Evolutionary conservation across 2,329 filamentous ascomycete genomes (phyloP).

Genomic region (Tolypocladium endophyticum): DNA sequence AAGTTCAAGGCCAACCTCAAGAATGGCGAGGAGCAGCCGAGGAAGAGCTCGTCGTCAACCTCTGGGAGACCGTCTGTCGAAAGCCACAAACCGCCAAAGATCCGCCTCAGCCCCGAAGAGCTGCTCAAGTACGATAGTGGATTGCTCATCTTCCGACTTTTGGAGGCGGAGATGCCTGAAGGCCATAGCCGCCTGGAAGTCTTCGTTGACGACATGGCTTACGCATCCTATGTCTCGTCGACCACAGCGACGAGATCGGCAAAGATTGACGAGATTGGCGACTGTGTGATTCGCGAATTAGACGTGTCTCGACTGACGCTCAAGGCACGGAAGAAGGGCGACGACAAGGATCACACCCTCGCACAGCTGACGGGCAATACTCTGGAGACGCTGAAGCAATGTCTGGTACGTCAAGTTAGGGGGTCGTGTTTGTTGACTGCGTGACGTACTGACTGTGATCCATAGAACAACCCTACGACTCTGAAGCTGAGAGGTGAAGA

Average conservation of each 20-base stretch:
- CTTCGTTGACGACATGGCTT: constrained; percentile 88
- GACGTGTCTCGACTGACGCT: constrained; percentile 91
- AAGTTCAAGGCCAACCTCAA: constrained; percentile 30
- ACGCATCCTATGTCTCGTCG: constrained; percentile 76
- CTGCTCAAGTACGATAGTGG: constrained; percentile 81
- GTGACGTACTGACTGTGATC: background rate
- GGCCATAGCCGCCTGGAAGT: constrained; percentile 73
- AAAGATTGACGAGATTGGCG: constrained; percentile 84
- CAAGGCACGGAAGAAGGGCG: constrained; percentile 69
- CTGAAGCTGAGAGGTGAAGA: constrained; percentile 71
- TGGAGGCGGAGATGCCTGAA: constrained; percentile 77
- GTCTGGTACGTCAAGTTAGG: constrained; percentile 49
- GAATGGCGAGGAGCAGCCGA: constrained; percentile 12
- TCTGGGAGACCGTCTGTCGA: constrained; percentile 19
- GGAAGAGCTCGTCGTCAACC: constrained; percentile 25
- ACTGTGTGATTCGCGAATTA: constrained; percentile 93
- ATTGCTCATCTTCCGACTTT: constrained; percentile 85
- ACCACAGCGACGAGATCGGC: constrained; percentile 58
- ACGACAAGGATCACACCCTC: constrained; percentile 66
- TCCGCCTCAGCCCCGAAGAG: constrained; percentile 70
- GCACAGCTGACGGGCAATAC: constrained; percentile 80
- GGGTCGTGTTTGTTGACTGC: background rate
- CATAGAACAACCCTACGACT: constrained; percentile 76
- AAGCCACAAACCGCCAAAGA: constrained; percentile 55
- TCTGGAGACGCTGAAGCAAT: constrained; percentile 76